Evolutionary conservation across 1,139 yeast genomes (phyloP).

Genomic region (Suhomyces anneliseae): DNA sequence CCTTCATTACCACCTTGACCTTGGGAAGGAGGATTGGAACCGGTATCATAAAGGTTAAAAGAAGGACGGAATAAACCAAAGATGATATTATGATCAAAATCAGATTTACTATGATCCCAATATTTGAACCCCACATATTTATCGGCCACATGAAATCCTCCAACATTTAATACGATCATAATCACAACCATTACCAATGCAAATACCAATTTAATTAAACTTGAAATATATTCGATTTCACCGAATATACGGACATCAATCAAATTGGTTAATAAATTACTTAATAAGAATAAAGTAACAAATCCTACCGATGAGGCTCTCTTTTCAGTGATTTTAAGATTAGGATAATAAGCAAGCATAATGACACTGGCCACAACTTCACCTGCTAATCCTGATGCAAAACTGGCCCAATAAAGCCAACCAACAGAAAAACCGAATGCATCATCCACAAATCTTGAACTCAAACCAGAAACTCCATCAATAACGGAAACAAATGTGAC

Average conservation of each 20-base stretch:
- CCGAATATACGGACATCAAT: slow-evolving; percentile 74
- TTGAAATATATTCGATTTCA: slow-evolving; percentile 66
- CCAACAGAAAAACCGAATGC: slow-evolving; percentile 86
- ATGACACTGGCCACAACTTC: slow-evolving; percentile 81
- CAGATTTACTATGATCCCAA: slow-evolving; percentile 59
- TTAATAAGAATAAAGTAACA: slow-evolving; percentile 56
- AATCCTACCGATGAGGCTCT: slow-evolving; percentile 60
- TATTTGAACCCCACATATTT: slow-evolving; percentile 59
- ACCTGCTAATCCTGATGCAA: slow-evolving; percentile 72
- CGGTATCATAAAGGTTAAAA: slow-evolving; percentile 57
- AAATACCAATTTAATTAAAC: slow-evolving; percentile 58
- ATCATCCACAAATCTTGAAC: slow-evolving; percentile 79
- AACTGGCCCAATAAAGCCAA: slow-evolving; percentile 73
- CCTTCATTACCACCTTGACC: slow-evolving; percentile 70
- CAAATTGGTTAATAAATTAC: slow-evolving; percentile 54
- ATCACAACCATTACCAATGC: slow-evolving; percentile 57
- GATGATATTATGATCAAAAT: slow-evolving; percentile 46
- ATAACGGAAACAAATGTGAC: slow-evolving; percentile 80
- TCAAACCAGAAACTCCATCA: slow-evolving; percentile 74
- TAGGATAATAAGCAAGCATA: slow-evolving; percentile 65
- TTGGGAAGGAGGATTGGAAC: slow-evolving; percentile 38
- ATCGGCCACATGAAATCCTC: slow-evolving; percentile 44
- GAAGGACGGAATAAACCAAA: slow-evolving; percentile 76
- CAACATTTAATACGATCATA: slow-evolving; percentile 61
- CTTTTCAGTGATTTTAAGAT: slow-evolving; percentile 48